Evolutionary conservation across 306 rosid genomes (phyloP).

Genomic region (Prunus armeniaca): DNA sequence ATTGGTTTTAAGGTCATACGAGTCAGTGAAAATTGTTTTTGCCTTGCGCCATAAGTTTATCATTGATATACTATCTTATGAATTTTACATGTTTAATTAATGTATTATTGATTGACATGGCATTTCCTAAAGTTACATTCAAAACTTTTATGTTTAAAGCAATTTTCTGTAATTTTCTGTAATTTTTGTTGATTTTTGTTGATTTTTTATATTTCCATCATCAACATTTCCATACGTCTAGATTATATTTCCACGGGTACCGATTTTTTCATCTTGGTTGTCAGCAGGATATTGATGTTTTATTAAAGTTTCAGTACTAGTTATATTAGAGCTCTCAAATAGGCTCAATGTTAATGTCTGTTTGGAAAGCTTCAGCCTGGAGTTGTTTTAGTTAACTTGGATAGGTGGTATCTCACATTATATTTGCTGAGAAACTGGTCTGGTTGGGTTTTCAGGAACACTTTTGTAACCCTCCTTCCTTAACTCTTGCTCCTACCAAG

Average conservation of each 20-base stretch:
- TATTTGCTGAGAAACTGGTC: conserved; percentile 14
- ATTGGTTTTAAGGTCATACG: background rate
- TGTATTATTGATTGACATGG: too few species aligned
- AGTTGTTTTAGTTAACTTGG: background rate
- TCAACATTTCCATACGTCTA: background rate
- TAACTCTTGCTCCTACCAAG: conserved; percentile 59
- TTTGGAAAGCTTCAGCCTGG: background rate
- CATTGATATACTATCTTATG: background rate
- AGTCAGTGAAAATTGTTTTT: too few species aligned
- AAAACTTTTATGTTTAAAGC: background rate
- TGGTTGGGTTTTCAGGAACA: conserved; percentile 60
- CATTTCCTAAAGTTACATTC: background rate
- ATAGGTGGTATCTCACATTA: background rate
- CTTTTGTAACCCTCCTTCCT: conserved; percentile 76
- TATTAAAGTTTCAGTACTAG: too few species aligned
- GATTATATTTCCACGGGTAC: background rate
- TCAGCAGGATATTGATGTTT: background rate
- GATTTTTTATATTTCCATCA: background rate
- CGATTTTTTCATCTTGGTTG: background rate
- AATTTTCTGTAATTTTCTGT: background rate
- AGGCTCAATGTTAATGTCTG: background rate
- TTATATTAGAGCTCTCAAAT: background rate
- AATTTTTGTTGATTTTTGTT: too few species aligned
- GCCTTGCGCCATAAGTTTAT: too few species aligned
- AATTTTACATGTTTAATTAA: background rate